These are phyloP conservation scores for Citrullus mucosospermus DNA, from an alignment of 306 rosid species.

Conservation along the genomic window DNA sequence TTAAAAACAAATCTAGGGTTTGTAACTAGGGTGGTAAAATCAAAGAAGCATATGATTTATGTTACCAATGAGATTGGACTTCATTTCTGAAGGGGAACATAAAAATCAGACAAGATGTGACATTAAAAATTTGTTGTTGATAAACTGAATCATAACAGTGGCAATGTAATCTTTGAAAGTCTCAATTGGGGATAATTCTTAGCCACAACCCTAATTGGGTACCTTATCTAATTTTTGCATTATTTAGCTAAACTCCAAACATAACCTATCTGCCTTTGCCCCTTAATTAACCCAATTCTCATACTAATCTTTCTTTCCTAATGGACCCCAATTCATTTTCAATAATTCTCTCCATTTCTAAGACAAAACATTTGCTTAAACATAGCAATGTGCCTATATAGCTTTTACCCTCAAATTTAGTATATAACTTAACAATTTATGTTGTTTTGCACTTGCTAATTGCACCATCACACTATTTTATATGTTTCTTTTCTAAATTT, in stretches of 20 bases:
- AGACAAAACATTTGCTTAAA: too few species aligned
- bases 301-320: too few species aligned
- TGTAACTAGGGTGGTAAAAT: not conserved
- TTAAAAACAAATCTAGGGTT: not conserved
- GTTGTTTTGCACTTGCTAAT: too few species aligned
- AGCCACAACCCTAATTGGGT: not conserved
- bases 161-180: not conserved
- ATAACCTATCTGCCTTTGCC: not conserved
- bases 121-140: not conserved
- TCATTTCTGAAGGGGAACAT: not conserved
- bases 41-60: not conserved
- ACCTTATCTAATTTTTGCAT: not conserved
- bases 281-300: not conserved
- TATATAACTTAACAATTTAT: too few species aligned
- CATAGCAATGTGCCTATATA: too few species aligned
- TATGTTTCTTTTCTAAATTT: too few species aligned
- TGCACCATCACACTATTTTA: too few species aligned
- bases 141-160: slow-evolving; percentile 1
- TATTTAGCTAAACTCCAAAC: not conserved
- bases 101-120: slow-evolving; percentile 9
- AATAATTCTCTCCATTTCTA: too few species aligned
- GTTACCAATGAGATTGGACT: not conserved
- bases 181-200: not conserved
- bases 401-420: too few species aligned
- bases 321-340: too few species aligned